Evolutionary conservation across 257 asterid species (phyloP).

Genomic region (Linaria vulgaris): DNA sequence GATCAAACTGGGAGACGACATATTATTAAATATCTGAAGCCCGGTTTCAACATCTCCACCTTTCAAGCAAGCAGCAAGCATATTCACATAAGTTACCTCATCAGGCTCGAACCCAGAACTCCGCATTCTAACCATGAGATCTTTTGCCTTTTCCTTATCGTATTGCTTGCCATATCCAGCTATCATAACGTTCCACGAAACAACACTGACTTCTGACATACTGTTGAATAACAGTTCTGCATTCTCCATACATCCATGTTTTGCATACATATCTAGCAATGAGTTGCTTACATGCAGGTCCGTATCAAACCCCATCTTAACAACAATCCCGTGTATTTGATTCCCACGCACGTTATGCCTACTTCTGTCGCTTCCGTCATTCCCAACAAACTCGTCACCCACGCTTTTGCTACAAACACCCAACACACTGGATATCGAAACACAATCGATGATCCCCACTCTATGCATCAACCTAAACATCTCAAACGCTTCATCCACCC

Average conservation of each 20-base stretch:
- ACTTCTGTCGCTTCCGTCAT: slow-evolving; percentile 26
- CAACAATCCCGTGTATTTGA: slow-evolving; percentile 58
- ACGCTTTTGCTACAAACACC: slow-evolving; percentile 51
- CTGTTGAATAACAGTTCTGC: slow-evolving; percentile 55
- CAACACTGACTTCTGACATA: slow-evolving; percentile 50
- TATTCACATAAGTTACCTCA: slow-evolving; percentile 55
- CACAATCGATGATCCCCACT: slow-evolving; percentile 45
- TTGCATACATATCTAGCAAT: slow-evolving; percentile 67
- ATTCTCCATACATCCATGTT: slow-evolving; percentile 51
- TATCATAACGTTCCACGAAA: slow-evolving; percentile 82
- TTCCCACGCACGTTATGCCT: slow-evolving; percentile 34
- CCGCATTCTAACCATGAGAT: slow-evolving; percentile 54
- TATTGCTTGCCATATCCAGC: slow-evolving; percentile 57
- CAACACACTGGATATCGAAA: slow-evolving; percentile 59
- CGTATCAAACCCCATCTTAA: slow-evolving; percentile 51
- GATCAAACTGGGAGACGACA: slow-evolving; percentile 51
- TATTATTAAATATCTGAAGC: slow-evolving; percentile 44
- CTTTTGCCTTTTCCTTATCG: slow-evolving; percentile 38
- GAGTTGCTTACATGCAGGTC: slow-evolving; percentile 61
- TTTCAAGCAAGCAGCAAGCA: slow-evolving; percentile 63
- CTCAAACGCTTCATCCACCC: slow-evolving; percentile 56
- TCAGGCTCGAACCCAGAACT: slow-evolving; percentile 55
- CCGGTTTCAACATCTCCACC: slow-evolving; percentile 60
- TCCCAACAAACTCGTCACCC: slow-evolving; percentile 28
- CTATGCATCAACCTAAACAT: slow-evolving; percentile 62